A percentile compares a stretch with the other conserved stretches of the same genome.
phyloP scores from a whole-genome alignment of 108 stramenopile genomes.

The Phaeodactylum tricornutum region DNA sequence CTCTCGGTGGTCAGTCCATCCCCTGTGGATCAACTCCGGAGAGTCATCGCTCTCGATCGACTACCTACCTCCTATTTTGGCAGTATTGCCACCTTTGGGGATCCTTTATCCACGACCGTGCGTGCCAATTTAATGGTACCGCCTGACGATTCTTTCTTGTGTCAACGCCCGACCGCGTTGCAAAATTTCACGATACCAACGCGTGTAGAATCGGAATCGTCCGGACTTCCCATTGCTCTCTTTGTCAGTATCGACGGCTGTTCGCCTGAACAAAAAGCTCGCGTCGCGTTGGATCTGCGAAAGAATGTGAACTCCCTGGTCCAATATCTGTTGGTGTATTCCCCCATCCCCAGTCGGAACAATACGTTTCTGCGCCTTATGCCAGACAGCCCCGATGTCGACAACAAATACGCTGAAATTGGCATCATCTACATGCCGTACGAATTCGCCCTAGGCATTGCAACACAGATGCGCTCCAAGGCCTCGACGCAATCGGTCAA shows the following conservation, averaged over 20 bases:
- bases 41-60: too few relatives aligned
- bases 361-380: neutral
- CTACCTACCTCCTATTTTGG: too few relatives aligned
- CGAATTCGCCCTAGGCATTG: neutral
- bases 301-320: slow-evolving; percentile 2
- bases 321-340: slow-evolving; percentile 27
- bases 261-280: slow-evolving; percentile 16
- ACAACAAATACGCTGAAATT: neutral
- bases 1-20: too few relatives aligned
- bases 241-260: slow-evolving; percentile 31
- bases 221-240: slow-evolving; percentile 30
- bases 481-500: too few relatives aligned
- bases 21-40: too few relatives aligned
- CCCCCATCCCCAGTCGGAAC: neutral
- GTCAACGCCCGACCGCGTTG: too few relatives aligned
- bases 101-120: too few relatives aligned
- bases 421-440: neutral
- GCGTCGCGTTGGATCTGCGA: slow-evolving; percentile 15
- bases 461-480: neutral
- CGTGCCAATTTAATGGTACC: too few relatives aligned
- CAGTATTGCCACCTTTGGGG: too few relatives aligned
- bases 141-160: too few relatives aligned
- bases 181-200: too few relatives aligned
- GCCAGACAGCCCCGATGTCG: neutral
- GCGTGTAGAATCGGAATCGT: too few relatives aligned